phyloP scores from a whole-genome alignment of 2,329 filamentous ascomycete genomes.

The Trichophyton schoenleinii region DNA sequence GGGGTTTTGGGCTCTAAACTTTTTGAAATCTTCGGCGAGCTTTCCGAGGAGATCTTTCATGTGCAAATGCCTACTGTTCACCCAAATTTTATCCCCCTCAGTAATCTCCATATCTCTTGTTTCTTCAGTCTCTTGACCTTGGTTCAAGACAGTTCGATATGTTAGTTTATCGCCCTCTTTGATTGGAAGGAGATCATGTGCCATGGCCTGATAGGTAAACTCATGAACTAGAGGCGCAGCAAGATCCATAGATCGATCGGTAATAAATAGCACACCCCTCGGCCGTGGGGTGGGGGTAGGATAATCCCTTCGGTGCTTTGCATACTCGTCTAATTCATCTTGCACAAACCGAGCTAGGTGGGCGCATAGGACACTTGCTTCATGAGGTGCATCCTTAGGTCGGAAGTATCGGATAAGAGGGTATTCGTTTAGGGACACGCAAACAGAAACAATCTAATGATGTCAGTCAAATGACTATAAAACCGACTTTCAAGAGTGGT shows the following conservation, averaged over 20 bases:
- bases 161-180: slow-evolving; percentile 79
- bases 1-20: slow-evolving; percentile 79
- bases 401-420: slow-evolving; percentile 86
- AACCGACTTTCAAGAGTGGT: slow-evolving; percentile 12
- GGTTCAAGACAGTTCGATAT: slow-evolving; percentile 68
- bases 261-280: slow-evolving; percentile 70
- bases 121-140: slow-evolving; percentile 56
- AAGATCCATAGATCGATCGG: slow-evolving; percentile 86
- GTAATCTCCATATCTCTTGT: slow-evolving; percentile 83
- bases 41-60: slow-evolving; percentile 98
- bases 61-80: slow-evolving; percentile 83
- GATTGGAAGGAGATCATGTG: slow-evolving; percentile 79
- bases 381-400: slow-evolving; percentile 61
- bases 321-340: slow-evolving; percentile 79
- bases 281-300: slow-evolving; percentile 62
- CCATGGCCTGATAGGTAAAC: slow-evolving; percentile 98
- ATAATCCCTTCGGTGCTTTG: slow-evolving; percentile 70
- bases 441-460: slow-evolving; percentile 64
- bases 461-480: slow-evolving; percentile 11
- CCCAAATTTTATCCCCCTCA: slow-evolving; percentile 89
- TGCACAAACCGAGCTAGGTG: slow-evolving; percentile 87
- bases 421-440: slow-evolving; percentile 85
- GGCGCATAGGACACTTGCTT: slow-evolving; percentile 74
- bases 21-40: slow-evolving; percentile 82
- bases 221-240: slow-evolving; percentile 82